These are phyloP conservation scores for Sclerotinia glacialis DNA, from an alignment of 2,329 filamentous ascomycete species.

Conservation along the genomic window DNA sequence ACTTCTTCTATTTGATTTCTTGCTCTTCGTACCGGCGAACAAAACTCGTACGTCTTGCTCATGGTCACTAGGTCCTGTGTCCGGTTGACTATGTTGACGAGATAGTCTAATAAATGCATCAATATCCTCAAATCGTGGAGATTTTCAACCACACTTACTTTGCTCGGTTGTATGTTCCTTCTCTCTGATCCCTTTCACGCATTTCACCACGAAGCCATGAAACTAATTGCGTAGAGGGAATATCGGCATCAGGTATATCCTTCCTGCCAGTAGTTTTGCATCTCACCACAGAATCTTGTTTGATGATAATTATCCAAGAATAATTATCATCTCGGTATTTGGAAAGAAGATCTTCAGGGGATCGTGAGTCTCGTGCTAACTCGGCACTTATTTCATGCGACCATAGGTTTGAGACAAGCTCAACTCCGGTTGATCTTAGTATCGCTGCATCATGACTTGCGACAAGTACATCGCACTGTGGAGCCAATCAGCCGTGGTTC, in stretches of 20 bases:
- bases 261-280: conserved; percentile 75
- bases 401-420: conserved; percentile 78
- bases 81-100: conserved; percentile 33
- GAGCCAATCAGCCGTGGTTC: conserved; percentile 3
- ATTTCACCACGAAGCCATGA: conserved; percentile 78
- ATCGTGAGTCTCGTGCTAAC: conserved; percentile 74
- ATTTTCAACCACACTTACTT: neutral
- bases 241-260: conserved; percentile 71
- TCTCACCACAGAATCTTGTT: conserved; percentile 73
- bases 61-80: conserved; percentile 41
- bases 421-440: conserved; percentile 72
- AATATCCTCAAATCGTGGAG: neutral
- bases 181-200: conserved; percentile 69
- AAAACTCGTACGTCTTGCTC: conserved; percentile 82
- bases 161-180: conserved; percentile 48
- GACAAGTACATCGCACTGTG: conserved; percentile 80
- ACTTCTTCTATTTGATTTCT: conserved; percentile 84
- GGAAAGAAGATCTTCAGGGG: conserved; percentile 73
- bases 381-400: conserved; percentile 82
- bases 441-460: conserved; percentile 79
- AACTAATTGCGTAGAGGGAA: conserved; percentile 70
- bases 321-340: conserved; percentile 75
- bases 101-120: conserved; percentile 32
- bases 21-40: conserved; percentile 75
- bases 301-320: conserved; percentile 86